Evolutionary conservation across 108 stramenopile species (phyloP).

Genomic region (Fragilaria crotonensis): DNA sequence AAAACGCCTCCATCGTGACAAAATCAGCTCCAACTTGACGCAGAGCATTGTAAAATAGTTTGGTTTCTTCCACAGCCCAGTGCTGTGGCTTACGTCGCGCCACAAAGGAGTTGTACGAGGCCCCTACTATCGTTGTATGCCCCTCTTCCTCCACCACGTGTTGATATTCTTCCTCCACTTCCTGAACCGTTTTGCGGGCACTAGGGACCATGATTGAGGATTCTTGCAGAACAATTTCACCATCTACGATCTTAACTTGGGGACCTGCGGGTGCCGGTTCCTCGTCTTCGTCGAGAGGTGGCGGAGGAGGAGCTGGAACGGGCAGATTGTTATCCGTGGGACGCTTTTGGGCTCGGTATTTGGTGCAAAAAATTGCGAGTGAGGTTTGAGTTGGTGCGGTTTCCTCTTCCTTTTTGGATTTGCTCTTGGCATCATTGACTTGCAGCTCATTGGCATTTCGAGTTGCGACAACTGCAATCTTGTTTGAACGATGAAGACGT

Average conservation of each 20-base stretch:
- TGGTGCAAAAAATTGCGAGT: too few relatives aligned
- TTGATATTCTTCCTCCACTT: constrained; percentile 36
- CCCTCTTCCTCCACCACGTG: constrained; percentile 48
- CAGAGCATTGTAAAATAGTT: constrained; percentile 58
- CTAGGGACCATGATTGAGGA: constrained; percentile 33
- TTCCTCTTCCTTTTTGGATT: too few relatives aligned
- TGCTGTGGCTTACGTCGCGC: constrained; percentile 25
- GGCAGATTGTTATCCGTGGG: too few relatives aligned
- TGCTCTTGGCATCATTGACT: too few relatives aligned
- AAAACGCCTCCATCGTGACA: constrained; percentile 56
- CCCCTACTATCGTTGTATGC: constrained; percentile 36
- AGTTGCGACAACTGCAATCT: too few relatives aligned
- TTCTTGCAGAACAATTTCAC: constrained; percentile 67
- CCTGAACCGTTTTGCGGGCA: constrained; percentile 25
- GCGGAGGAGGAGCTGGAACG: background rate
- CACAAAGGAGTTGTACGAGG: constrained; percentile 42
- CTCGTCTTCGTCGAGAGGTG: constrained; percentile 1
- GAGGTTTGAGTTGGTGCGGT: too few relatives aligned
- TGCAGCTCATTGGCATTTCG: too few relatives aligned
- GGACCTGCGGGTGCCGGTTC: constrained; percentile 24
- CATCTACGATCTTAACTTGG: constrained; percentile 49
- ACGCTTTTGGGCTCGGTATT: too few relatives aligned
- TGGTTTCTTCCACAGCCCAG: constrained; percentile 67
- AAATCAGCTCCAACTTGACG: constrained; percentile 76
- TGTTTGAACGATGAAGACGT: too few relatives aligned